A percentile compares a stretch with the other conserved stretches of the same genome.
These are phyloP conservation scores for Botrytis deweyae DNA, from an alignment of 2,329 filamentous ascomycete species.

Conservation along the genomic window DNA sequence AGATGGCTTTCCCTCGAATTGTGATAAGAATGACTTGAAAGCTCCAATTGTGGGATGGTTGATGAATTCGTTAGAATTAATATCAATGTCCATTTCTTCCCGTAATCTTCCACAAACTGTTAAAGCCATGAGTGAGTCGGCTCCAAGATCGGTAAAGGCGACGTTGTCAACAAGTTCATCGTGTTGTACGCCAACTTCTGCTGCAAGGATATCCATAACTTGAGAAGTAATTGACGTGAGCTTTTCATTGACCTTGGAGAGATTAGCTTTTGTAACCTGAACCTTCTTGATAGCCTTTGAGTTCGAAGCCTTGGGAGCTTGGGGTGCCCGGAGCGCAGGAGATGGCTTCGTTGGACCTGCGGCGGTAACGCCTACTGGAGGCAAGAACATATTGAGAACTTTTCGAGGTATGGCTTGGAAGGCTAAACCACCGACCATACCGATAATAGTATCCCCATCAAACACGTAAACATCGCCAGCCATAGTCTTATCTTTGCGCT, in stretches of 20 bases:
- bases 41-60: conserved; percentile 54
- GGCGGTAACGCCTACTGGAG: conserved; percentile 12
- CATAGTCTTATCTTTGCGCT: conserved; percentile 41
- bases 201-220: conserved; percentile 55
- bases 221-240: conserved; percentile 37
- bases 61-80: conserved; percentile 40
- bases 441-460: conserved; percentile 40
- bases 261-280: conserved; percentile 17
- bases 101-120: conserved; percentile 57
- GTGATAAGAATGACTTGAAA: conserved; percentile 45
- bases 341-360: conserved; percentile 40
- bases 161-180: conserved; percentile 52
- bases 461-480: conserved; percentile 43
- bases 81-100: conserved; percentile 56
- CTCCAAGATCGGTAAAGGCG: conserved; percentile 56
- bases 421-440: conserved; percentile 47
- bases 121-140: conserved; percentile 60
- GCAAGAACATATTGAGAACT: conserved; percentile 20
- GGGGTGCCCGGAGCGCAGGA: conserved; percentile 32
- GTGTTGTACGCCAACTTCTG: conserved; percentile 53
- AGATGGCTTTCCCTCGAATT: conserved; percentile 40
- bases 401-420: conserved; percentile 22
- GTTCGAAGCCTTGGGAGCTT: background rate
- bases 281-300: conserved; percentile 18
- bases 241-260: conserved; percentile 32